Conservation (phyloP, 371 early-diverging fungal genomes). For the Apophysomyces ossiformis region DNA sequence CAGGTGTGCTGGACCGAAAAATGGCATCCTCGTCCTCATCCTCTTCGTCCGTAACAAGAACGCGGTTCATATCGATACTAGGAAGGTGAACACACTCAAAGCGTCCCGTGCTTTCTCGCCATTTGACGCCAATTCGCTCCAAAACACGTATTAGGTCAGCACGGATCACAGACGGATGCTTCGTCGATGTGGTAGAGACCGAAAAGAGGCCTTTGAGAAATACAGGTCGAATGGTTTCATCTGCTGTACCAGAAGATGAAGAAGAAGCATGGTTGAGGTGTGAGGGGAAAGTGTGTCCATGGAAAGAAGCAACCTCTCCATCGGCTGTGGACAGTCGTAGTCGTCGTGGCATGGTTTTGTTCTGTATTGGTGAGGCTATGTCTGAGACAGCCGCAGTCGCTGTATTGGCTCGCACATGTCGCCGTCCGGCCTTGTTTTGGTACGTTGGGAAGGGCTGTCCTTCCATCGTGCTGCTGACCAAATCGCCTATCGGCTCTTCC, state of each 20-base stretch:
- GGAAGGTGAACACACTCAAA: conserved; percentile 74
- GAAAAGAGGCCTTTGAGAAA: conserved; percentile 80
- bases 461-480: not conserved
- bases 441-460: not conserved
- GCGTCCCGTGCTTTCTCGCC: conserved; percentile 70
- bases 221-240: conserved; percentile 71
- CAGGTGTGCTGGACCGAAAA: conserved; percentile 1
- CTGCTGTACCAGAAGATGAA: conserved; percentile 53
- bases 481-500: not conserved
- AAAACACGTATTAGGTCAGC: conserved; percentile 67
- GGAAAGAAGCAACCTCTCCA: conserved; percentile 16
- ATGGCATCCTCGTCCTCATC: not conserved
- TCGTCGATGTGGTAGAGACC: conserved; percentile 77
- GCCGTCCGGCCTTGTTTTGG: not conserved
- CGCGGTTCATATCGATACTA: conserved; percentile 47
- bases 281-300: conserved; percentile 28
- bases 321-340: not conserved
- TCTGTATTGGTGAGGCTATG: conserved; percentile 23
- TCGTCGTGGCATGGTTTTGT: conserved; percentile 8
- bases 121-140: conserved; percentile 62
- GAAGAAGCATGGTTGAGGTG: conserved; percentile 2
- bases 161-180: conserved; percentile 75
- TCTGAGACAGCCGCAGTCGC: conserved; percentile 21
- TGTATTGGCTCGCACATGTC: conserved; percentile 1
- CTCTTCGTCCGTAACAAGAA: conserved; percentile 15